Conservation (phyloP, 768 basidiomycete genomes). For the Termitomyces titanicus region DNA sequence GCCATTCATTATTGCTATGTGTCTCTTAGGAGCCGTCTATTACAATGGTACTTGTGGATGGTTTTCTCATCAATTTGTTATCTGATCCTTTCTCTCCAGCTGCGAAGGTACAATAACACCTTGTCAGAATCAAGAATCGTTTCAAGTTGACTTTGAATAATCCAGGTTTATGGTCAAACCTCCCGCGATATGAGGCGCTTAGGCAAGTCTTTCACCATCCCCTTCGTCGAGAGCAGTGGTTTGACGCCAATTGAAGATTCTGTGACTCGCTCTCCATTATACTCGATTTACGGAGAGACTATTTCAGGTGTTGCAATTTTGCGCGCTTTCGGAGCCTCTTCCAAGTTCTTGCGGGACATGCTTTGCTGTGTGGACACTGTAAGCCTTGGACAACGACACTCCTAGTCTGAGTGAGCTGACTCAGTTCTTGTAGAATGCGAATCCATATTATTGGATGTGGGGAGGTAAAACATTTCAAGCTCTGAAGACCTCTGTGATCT, state of each 20-base stretch:
- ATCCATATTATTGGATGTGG: conserved; percentile 92
- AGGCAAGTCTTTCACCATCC: conserved; percentile 36
- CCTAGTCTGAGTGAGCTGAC: not conserved
- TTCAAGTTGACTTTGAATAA: conserved; percentile 3
- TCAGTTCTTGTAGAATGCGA: conserved; percentile 38
- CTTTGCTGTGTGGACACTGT: conserved; percentile 78
- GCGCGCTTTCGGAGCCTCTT: conserved; percentile 85
- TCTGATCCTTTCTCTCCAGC: conserved; percentile 16
- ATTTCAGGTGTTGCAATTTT: conserved; percentile 45
- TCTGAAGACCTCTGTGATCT: not conserved
- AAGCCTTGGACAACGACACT: conserved; percentile 19
- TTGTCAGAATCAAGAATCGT: not conserved
- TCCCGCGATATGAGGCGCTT: conserved; percentile 82
- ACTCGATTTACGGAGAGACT: conserved; percentile 42
- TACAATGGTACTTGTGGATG: conserved; percentile 52
- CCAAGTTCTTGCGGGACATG: conserved; percentile 85
- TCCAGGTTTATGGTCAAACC: conserved; percentile 62
- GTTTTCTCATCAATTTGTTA: not conserved
- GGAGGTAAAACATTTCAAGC: conserved; percentile 45
- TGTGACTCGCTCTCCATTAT: conserved; percentile 36
- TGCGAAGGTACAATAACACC: conserved; percentile 28
- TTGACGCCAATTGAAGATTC: conserved; percentile 21
- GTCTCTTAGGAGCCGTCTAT: conserved; percentile 58
- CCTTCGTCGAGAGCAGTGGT: not conserved
- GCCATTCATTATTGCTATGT: conserved; percentile 63